phyloP scores from a whole-genome alignment of 495 filamentous ascomycete species.

The Penicillium dipodomyicola region DNA sequence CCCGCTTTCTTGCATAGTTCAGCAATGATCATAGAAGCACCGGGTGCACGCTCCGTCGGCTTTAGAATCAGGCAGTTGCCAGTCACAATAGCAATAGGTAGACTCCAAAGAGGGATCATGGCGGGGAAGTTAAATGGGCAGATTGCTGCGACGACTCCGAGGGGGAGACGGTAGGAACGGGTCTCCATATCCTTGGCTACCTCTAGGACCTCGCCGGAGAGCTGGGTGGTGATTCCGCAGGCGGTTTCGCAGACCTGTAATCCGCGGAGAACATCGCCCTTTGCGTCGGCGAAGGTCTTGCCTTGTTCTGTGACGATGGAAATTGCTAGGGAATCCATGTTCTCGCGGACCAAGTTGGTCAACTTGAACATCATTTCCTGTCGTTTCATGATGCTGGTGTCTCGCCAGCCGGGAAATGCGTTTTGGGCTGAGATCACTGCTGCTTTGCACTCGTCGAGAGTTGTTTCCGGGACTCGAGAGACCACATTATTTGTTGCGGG shows the following conservation, averaged over 20 bases:
- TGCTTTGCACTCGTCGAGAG: slow-evolving; percentile 80
- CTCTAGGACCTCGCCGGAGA: slow-evolving; percentile 92
- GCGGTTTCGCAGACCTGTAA: slow-evolving; percentile 96
- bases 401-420: slow-evolving; percentile 85
- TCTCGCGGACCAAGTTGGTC: slow-evolving; percentile 78
- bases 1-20: slow-evolving; percentile 89
- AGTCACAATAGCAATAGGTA: slow-evolving; percentile 92
- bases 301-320: slow-evolving; percentile 97
- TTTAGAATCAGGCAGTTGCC: slow-evolving; percentile 94
- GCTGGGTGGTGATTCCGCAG: slow-evolving; percentile 88
- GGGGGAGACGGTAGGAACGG: slow-evolving; percentile 82
- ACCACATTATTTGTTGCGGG: slow-evolving; percentile 97
- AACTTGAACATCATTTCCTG: slow-evolving; percentile 99
- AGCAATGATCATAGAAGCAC: slow-evolving; percentile 94
- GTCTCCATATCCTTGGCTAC: slow-evolving; percentile 99
- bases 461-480: slow-evolving; percentile 92
- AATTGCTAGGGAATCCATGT: slow-evolving; percentile 93
- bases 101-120: slow-evolving; percentile 98
- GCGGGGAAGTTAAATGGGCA: slow-evolving; percentile 99
- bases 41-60: slow-evolving; percentile 95
- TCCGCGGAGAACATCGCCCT: slow-evolving; percentile 89
- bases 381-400: slow-evolving; percentile 77
- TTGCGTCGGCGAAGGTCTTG: slow-evolving; percentile 95
- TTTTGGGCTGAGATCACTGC: slow-evolving; percentile 83
- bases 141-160: slow-evolving; percentile 93